Base-by-base conservation (phyloP, 2,329 filamentous ascomycete species). In the Davidsoniella australis region DNA sequence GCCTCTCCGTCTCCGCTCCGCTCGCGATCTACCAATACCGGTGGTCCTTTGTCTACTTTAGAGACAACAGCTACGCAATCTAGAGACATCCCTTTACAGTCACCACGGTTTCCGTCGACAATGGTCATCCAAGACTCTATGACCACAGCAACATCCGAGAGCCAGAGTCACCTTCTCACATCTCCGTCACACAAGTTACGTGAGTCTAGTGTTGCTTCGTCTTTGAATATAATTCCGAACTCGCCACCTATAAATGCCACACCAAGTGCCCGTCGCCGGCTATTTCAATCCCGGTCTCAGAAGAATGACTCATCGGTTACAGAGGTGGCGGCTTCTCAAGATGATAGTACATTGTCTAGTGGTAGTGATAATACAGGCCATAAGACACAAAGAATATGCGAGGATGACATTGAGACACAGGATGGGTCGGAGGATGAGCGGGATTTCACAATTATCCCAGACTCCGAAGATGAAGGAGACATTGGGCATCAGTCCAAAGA, bases 41-140 rank as follows among this genome's bases (percentile, higher is more conserved):
- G 47, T 7, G 55, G 63, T 8, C 55, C 56, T 3, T 55, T 54
- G 6, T 55, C 54, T 33, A 18, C 29, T 6, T 14, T 10, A 20
- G 4, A 12, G 17, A 4, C 9, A 29, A 3, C 16, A n/a, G 20
- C 16, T 3, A n/a, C 14, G 10, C 12, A 10, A 29, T 17, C 12
- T n/a, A 24, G 44, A 10, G 33, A 46, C 23, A 5, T 24, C 20
- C 18, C 43, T 14, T 4, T 16, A 16, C 20, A 37, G n/a, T 12
- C 29, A 17, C 36, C n/a, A 18, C 23, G 58, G 56, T 47, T 48
- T 45, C 46, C 46, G 7, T n/a, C 37, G 3, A 63, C 56, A 5
- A 53, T 66, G n/a, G 63, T 66, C 2, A 65, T 72, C 17, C 60
- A 69, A 46, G 69, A 72, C 50, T 70, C 69, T 7, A 70, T 63